These are phyloP conservation scores for Fraxinus baroniana DNA, from an alignment of 305 asterid species.

Conservation along the genomic window DNA sequence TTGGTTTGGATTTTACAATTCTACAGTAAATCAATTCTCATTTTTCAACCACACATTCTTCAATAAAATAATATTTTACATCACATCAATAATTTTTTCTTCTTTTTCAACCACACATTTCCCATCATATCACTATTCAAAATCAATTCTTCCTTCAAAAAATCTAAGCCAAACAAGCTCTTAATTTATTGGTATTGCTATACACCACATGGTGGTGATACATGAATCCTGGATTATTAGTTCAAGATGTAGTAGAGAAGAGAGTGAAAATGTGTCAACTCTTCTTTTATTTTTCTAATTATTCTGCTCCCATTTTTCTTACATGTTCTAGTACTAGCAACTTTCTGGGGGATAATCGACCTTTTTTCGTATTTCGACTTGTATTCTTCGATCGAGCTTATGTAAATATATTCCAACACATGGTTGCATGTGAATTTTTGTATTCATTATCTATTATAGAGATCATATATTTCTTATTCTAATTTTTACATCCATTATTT, in stretches of 20 bases:
- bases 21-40: no score
- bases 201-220: not conserved
- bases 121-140: no score
- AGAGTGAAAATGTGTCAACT: not conserved
- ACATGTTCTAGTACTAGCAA: not conserved
- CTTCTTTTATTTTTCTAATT: not conserved
- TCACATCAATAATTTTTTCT: no score
- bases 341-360: not conserved
- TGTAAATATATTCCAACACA: not conserved
- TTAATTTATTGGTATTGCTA: not conserved
- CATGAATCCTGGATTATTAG: conserved; percentile 1
- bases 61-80: no score
- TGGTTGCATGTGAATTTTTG: not conserved
- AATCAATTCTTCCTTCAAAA: no score
- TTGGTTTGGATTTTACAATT: no score
- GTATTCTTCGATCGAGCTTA: not conserved
- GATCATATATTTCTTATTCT: not conserved
- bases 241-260: not conserved
- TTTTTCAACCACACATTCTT: no score
- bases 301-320: not conserved
- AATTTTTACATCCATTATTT: not conserved
- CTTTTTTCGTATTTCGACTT: not conserved
- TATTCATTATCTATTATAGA: not conserved
- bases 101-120: no score
- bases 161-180: no score